Base-by-base conservation (phyloP, 129 eudicot species). In the Flaveria linearis region DNA sequence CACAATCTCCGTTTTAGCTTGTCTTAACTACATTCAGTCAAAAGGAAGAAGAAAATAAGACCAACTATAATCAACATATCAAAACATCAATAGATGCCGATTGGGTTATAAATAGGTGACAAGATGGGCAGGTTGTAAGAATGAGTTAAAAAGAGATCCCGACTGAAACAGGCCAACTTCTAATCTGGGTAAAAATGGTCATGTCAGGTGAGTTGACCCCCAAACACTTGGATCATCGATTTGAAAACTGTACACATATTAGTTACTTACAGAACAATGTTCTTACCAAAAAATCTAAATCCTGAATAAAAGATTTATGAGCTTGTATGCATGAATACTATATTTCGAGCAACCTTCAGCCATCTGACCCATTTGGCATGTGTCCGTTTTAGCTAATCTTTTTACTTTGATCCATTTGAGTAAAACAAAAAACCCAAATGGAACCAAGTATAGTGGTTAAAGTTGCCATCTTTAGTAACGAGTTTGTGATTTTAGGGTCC, bases 1-100 rank as follows among this genome's bases (percentile, higher is more conserved):
- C 41, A 91, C 97, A 2, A 94, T 94, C 89, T 94, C 98, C 1
- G 98, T 87, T 85, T 91, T 94, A 18, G 98, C 98, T 87, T 94
- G 98, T 73, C 93, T 94, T 55, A 88, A 84, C 98, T 94, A 85
- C 81, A 86, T 25, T 39, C 71, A 73, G 6, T 42, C 2, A 17
- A 67, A 56, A n/a, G 51, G 15, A 73, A 73, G 17, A 46, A 16
- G 23, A 50, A 7, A 26, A 2, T 42, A 73, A 53, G 11, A 53
- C 23, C 51, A 0, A 15, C 8, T 49, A 15, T 56, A 43, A 39
- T 26, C 57, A 68, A 63, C 16, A 51, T 22, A 39, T 33, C 9
- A 4, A 30, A 52, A 10, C 36, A 67, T 64, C 7, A 14, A 28
- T 0, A 61, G 13, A n/a, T 13, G 15, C 7, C 1, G 22, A 15